These are phyloP conservation scores for Boechera retrofracta DNA, from an alignment of 345 rosid species.

Conservation along the genomic window DNA sequence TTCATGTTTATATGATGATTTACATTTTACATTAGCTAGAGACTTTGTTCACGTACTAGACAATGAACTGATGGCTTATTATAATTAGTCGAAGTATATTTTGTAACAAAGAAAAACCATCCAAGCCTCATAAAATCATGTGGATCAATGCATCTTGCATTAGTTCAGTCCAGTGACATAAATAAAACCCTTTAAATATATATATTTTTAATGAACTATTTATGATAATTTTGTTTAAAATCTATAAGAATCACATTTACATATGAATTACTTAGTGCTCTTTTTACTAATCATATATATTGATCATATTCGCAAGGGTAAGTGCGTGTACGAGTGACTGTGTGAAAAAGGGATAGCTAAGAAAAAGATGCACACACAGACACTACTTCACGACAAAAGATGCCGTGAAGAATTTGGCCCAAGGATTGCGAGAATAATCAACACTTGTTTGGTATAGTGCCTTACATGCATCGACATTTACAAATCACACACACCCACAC, in stretches of 20 bases:
- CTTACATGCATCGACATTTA: slow-evolving; percentile 27
- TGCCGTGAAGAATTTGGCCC: slow-evolving; percentile 43
- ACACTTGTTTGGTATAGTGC: slow-evolving; percentile 40
- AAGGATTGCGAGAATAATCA: slow-evolving; percentile 41
- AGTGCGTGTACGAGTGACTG: slow-evolving; percentile 42
- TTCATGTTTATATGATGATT: neutral
- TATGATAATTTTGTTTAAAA: neutral
- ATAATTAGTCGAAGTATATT: neutral
- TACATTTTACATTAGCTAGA: neutral
- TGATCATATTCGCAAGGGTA: slow-evolving; percentile 34
- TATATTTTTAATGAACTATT: neutral
- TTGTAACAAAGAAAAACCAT: slow-evolving; percentile 4
- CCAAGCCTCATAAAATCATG: neutral
- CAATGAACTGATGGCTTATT: neutral
- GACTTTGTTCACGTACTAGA: slow-evolving; percentile 4
- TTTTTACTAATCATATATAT: slow-evolving; percentile 10
- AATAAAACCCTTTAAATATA: neutral
- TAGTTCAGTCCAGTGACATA: neutral
- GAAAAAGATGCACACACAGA: slow-evolving; percentile 38
- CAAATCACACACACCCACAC: neutral
- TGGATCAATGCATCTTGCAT: neutral
- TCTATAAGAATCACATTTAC: slow-evolving; percentile 28
- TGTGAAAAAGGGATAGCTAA: slow-evolving; percentile 15
- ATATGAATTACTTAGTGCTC: slow-evolving; percentile 25
- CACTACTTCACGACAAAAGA: slow-evolving; percentile 44